Evolutionary conservation across 78 protist species (phyloP), one percentile per base, ranked within the genome.

Genomic region (Anaeramoeba flamelloides): DNA sequence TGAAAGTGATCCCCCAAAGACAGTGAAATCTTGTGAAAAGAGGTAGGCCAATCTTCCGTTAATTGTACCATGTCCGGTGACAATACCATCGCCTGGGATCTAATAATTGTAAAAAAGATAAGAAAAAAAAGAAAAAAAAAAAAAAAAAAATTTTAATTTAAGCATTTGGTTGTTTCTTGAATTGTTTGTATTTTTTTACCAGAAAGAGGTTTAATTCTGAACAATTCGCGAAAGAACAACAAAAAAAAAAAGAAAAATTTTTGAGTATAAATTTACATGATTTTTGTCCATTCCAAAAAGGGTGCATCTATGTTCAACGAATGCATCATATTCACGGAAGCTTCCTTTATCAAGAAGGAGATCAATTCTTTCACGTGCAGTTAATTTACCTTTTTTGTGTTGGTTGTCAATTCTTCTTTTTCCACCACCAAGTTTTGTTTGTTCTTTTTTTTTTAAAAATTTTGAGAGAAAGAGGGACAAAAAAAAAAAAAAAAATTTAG

Each of bases 1-100:
- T 2, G 94, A 87, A 36, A 96, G 89, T 0, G 91, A 79, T 31
- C 99, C 99, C 40, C 99, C 99, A 75, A 92, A 83, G 12, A 96
- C 98, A 32, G 97, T 94, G 84, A 94, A 93, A 83, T 96, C 99
- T 40, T 95, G 98, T 74, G 86, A 40, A 91, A 94, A 95, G 41
- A 93, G 91, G 39, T 82, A 94, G 33, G 90, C 95, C n/a, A 76
- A 87, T n/a, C 95, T 86, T 1, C 97, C 97, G 87, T 92, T 86
- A 89, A 95, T 85, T 1, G 83, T 74, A 37, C 99, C 99, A 53
- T 40, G 85, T 40, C 98, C 98, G 0, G 97, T 94, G 41, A 95
- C 92, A 2, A 94, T 93, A 39, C 97, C 96, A 74, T 95, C 98
- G 36, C 98, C 98, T 33, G 93, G 85, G 22, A 30, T 3, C 89